Evolutionary conservation across 2,329 filamentous ascomycete genomes (phyloP).

Genomic region (Didymellaceae sp.): DNA sequence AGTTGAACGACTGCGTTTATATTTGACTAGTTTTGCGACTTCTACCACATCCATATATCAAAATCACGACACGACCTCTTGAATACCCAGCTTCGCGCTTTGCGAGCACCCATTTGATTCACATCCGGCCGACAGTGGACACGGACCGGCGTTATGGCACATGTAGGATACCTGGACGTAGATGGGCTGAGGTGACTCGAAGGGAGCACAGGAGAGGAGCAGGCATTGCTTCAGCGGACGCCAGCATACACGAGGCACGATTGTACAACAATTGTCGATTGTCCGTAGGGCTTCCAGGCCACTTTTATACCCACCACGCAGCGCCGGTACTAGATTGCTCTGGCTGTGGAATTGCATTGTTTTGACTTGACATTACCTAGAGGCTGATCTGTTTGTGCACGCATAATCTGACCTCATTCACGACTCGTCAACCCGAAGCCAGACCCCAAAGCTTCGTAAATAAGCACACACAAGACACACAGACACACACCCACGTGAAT

Average conservation of each 20-base stretch:
- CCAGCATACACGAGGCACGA: conserved; percentile 16
- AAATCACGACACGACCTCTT: conserved; percentile 33
- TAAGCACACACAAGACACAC: background rate
- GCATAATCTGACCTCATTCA: background rate
- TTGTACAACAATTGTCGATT: conserved; percentile 25
- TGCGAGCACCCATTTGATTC: conserved; percentile 38
- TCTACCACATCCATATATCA: conserved; percentile 6
- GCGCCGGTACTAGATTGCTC: conserved; percentile 25
- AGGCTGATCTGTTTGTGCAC: background rate
- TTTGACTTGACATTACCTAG: background rate
- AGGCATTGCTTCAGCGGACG: conserved; percentile 13
- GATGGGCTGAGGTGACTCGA: background rate
- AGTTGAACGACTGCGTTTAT: conserved; percentile 10
- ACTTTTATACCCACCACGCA: conserved; percentile 31
- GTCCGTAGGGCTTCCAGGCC: conserved; percentile 14
- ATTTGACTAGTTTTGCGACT: conserved; percentile 8
- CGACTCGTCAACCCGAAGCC: background rate
- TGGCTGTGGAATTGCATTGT: conserved; percentile 15
- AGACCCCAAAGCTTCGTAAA: too few relatives aligned
- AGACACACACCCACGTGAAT: background rate
- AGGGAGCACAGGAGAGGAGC: conserved; percentile 8
- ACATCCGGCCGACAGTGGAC: conserved; percentile 27
- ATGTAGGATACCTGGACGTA: conserved; percentile 19
- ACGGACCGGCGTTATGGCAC: conserved; percentile 32
- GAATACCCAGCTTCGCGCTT: conserved; percentile 27